These are phyloP conservation scores for Amanita thiersii DNA, from an alignment of 768 basidiomycete species.

Conservation along the genomic window DNA sequence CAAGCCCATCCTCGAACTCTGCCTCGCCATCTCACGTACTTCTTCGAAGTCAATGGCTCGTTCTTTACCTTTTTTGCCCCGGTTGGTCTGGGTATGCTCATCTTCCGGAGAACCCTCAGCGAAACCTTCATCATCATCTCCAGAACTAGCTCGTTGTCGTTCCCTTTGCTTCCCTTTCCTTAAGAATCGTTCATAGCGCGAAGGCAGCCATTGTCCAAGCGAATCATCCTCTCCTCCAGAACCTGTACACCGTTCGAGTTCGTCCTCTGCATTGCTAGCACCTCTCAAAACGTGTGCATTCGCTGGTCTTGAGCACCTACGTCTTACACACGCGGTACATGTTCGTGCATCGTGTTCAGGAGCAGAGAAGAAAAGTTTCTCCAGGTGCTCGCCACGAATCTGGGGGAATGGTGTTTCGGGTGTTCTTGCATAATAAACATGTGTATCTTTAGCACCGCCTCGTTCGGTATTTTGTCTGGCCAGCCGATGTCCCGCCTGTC, in stretches of 20 bases:
- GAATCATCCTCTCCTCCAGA: conserved; percentile 8
- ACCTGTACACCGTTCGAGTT: background rate
- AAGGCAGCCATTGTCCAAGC: conserved; percentile 15
- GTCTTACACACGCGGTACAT: conserved; percentile 58
- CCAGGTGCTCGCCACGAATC: conserved; percentile 71
- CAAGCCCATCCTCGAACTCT: conserved; percentile 25
- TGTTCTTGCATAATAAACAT: background rate
- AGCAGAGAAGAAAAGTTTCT: conserved; percentile 74
- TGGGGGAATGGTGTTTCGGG: conserved; percentile 65
- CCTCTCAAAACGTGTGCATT: conserved; percentile 11
- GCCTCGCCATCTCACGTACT: conserved; percentile 22
- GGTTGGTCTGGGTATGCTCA: conserved; percentile 24
- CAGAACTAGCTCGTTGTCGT: conserved; percentile 8
- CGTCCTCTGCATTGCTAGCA: conserved; percentile 9
- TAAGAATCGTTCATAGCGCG: conserved; percentile 12
- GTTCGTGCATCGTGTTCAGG: conserved; percentile 68
- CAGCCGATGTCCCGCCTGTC: background rate
- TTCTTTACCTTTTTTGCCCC: conserved; percentile 21
- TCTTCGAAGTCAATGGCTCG: conserved; percentile 19
- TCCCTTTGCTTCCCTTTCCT: conserved; percentile 8
- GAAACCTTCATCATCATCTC: conserved; percentile 41
- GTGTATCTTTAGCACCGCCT: background rate
- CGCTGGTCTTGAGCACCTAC: conserved; percentile 16
- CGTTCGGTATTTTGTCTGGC: background rate
- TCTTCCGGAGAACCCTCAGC: conserved; percentile 24